Evolutionary conservation across 768 basidiomycete species (phyloP), one percentile per base, ranked within the genome.

Genomic region (Rhodotorula paludigena): DNA sequence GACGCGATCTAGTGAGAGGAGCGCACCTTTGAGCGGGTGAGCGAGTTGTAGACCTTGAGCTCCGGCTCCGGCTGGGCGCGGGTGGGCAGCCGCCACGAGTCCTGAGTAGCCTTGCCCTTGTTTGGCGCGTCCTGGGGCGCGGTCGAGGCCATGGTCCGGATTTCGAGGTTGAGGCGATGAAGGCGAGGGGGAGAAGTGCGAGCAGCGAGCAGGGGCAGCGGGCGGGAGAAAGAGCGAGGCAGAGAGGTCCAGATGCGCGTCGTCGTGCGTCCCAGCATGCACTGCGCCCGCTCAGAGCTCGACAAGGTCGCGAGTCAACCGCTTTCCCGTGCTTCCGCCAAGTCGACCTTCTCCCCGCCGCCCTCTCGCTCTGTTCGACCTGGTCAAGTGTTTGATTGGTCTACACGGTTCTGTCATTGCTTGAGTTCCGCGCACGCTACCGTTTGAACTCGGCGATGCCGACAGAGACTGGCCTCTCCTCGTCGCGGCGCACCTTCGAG

Each of bases 1-100:
- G 51, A 23, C 9, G 5, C 6, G 32, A 39, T 32, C 12, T 12
- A 16, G 36, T 3, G 47, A 41, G 38, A 54, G 23, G 44, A n/a
- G n/a, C 80, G 68, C 68, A 91, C 93, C 84, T 99, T 98, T 10
- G 86, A 85, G 71, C 86, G 85, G 44, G 94, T 97, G 73, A 98
- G 81, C 16, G 94, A 92, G 80, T 98, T 99, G 81, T 89, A 94
- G 53, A 98, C 82, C 78, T 85, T 88, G 54, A 93, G 83, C 0
- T 84, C 82, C 10, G 89, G 89, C 71, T 87, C 86, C 53, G 81
- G 79, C 12, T 79, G 76, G 35, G 75, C 76, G 39, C 83, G 84
- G 25, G 74, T 68, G 0, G 84, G 85, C 32, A 80, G 69, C 12
- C 80, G 77, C 89, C 87, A 89, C 54, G 56, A 54, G 42, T 65